Evolutionary conservation across 352 stramenopile genomes (phyloP).

Genomic region (Blastocystis sp.): DNA sequence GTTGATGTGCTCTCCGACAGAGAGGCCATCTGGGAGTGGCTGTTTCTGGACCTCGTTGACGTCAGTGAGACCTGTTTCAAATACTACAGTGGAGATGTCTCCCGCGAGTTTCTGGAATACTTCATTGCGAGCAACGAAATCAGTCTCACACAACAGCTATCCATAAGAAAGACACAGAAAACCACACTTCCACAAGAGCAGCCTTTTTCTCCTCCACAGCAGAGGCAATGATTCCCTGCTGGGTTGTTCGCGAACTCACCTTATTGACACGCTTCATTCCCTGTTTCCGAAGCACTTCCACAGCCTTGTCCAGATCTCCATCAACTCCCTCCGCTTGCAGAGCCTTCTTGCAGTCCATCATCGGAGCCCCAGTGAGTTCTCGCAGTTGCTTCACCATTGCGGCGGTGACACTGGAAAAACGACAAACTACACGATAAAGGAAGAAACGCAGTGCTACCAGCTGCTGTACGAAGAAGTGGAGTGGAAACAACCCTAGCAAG

Average conservation of each 20-base stretch:
- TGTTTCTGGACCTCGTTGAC: slow-evolving; percentile 6
- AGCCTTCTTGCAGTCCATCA: slow-evolving; percentile 78
- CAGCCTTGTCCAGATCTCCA: slow-evolving; percentile 68
- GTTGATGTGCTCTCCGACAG: slow-evolving; percentile 39
- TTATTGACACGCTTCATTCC: slow-evolving; percentile 66
- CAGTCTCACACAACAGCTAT: slow-evolving; percentile 64
- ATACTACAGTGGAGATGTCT: slow-evolving; percentile 52
- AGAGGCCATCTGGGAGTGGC: background rate
- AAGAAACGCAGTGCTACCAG: background rate
- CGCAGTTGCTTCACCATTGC: slow-evolving; percentile 71
- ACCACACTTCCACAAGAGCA: slow-evolving; percentile 60
- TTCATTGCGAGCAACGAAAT: slow-evolving; percentile 65
- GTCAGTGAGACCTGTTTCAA: background rate
- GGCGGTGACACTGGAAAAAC: slow-evolving; percentile 62
- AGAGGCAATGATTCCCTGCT: slow-evolving; percentile 25
- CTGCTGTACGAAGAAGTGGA: background rate
- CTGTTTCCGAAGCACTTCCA: slow-evolving; percentile 74
- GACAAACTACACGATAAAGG: background rate
- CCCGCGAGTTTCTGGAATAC: slow-evolving; percentile 63
- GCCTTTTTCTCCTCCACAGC: slow-evolving; percentile 56
- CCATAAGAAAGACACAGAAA: background rate
- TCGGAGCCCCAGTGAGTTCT: slow-evolving; percentile 69
- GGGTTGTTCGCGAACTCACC: slow-evolving; percentile 41
- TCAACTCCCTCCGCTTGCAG: slow-evolving; percentile 67
- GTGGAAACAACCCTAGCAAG: background rate